Conservation (phyloP, 768 basidiomycete genomes). For the Tylopilus sp. region DNA sequence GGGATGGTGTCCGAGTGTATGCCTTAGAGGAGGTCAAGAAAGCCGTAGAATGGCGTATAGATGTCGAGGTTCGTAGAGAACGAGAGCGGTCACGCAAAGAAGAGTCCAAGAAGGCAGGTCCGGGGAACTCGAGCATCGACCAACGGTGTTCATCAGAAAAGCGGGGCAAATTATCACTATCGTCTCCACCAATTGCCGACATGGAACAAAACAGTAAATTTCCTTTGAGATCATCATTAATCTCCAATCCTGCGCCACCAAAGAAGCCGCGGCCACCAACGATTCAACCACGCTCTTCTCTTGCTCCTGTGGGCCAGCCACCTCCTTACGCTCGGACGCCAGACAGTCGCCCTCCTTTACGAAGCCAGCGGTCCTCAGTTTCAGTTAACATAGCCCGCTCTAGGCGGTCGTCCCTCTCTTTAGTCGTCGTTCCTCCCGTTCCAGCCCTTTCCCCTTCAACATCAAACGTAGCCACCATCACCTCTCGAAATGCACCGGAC, state of each 20-base stretch:
- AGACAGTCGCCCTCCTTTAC: slow-evolving; percentile 34
- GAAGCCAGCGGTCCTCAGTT: slow-evolving; percentile 40
- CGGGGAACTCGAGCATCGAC: slow-evolving; percentile 34
- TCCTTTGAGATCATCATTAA: slow-evolving; percentile 18
- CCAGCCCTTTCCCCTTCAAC: slow-evolving; percentile 34
- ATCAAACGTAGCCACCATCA: slow-evolving; percentile 32
- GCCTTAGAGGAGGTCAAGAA: slow-evolving; percentile 84
- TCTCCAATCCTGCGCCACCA: slow-evolving; percentile 13
- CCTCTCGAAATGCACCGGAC: slow-evolving; percentile 34
- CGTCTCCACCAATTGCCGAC: slow-evolving; percentile 43
- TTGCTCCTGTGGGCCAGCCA: slow-evolving; percentile 49
- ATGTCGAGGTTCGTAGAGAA: slow-evolving; percentile 73
- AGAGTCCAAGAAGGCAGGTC: slow-evolving; percentile 51
- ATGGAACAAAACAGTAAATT: slow-evolving; percentile 19
- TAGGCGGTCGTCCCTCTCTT: slow-evolving; percentile 52
- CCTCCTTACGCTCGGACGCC: slow-evolving; percentile 56
- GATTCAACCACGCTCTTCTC: slow-evolving; percentile 17
- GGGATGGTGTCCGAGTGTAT: slow-evolving; percentile 86
- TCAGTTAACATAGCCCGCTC: slow-evolving; percentile 44
- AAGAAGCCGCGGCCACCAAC: slow-evolving; percentile 29
- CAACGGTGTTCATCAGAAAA: slow-evolving; percentile 46
- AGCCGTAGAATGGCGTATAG: slow-evolving; percentile 85
- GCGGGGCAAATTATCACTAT: slow-evolving; percentile 44
- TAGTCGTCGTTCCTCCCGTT: slow-evolving; percentile 47
- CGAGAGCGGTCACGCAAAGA: slow-evolving; percentile 69